A percentile compares a stretch with the other conserved stretches of the same genome.
These are phyloP conservation scores for Castanospermum australe DNA, from an alignment of 306 rosid species.

Conservation along the genomic window DNA sequence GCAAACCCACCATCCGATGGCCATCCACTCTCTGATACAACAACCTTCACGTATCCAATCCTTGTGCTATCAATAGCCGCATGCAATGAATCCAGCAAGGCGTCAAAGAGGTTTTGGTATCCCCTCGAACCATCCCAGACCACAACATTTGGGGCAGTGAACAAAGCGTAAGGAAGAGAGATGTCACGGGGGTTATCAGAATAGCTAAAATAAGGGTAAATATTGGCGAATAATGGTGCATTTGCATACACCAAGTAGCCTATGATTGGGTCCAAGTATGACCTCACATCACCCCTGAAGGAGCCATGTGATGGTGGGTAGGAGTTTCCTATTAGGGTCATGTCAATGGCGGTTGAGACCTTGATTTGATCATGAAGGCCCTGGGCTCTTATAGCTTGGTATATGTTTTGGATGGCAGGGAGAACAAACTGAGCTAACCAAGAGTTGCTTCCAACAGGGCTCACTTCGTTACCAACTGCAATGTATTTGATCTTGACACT, in stretches of 20 bases:
- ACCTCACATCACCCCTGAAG: slow-evolving; percentile 55
- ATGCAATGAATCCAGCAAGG: slow-evolving; percentile 53
- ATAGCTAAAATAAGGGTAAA: slow-evolving; percentile 65
- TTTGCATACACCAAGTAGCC: slow-evolving; percentile 50
- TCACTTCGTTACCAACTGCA: slow-evolving; percentile 71
- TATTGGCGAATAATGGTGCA: slow-evolving; percentile 60
- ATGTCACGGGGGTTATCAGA: slow-evolving; percentile 40
- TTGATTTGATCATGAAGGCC: slow-evolving; percentile 51
- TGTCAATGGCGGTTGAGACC: slow-evolving; percentile 67
- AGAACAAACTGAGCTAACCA: slow-evolving; percentile 44
- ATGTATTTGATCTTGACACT: slow-evolving; percentile 48
- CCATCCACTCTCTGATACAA: slow-evolving; percentile 76
- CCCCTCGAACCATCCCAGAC: slow-evolving; percentile 41
- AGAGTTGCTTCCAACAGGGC: slow-evolving; percentile 47
- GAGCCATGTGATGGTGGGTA: slow-evolving; percentile 63
- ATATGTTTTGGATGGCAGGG: slow-evolving; percentile 47
- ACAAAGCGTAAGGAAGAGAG: slow-evolving; percentile 57
- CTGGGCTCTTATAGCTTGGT: slow-evolving; percentile 45
- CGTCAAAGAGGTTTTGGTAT: slow-evolving; percentile 66
- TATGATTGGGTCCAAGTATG: slow-evolving; percentile 56
- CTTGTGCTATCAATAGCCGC: slow-evolving; percentile 54
- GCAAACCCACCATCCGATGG: slow-evolving; percentile 58
- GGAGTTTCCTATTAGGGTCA: slow-evolving; percentile 53
- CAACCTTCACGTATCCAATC: slow-evolving; percentile 54
- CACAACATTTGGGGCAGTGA: slow-evolving; percentile 50